Base-by-base conservation (phyloP, 2,329 filamentous ascomycete genomes). In the Talaromyces marneffei region DNA sequence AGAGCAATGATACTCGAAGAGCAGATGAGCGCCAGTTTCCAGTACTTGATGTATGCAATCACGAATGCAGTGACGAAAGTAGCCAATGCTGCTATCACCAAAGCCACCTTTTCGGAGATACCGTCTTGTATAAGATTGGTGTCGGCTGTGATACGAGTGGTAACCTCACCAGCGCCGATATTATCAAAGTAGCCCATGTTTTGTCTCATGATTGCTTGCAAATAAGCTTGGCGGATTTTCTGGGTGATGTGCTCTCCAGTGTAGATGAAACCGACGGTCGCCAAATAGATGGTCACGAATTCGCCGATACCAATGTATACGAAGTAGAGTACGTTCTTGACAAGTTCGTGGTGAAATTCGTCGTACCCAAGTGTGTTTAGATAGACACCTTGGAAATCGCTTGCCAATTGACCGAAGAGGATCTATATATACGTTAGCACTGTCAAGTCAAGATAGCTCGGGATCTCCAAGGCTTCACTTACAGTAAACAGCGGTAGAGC, bases 121-220 rank as follows among this genome's bases (percentile, higher is more conserved):
- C 92, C 93, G 66, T 96, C 92, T 74, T 97, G 93, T 60, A 97
- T 88, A 58, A 96, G 80, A 70, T 96, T 97, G 48, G 91, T 96
- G 73, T 97, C 93, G 10, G 92, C 88, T 0, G 93, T 97, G 68
- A 97, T 96, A 65, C 92, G 87, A 1, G 92, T 96, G 0, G 92
- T 96, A 63, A 97, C 90, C 76, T 97, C 94, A 62, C 93, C 92
- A 35, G 92, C 89, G 57, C 92, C 93, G 14, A 96, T 83, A 70
- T 94, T 94, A 75, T 97, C 94, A 75, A 95, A 96, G 75, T 91
- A 96, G 50, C 86, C 92, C 72, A 96, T 93, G 72, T 96, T 96
- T 73, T 96, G 92, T 63, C 86, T 85, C 79, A 96, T 79, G 70
- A 92, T 92, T 65, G 89, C 91, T 67, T 87, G 83, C 6, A 99